Percentiles rank a stretch among this genome's conserved stretches.
Evolutionary conservation across 2,329 filamentous ascomycete genomes (phyloP).

Genomic region (Polytolypa hystricis): DNA sequence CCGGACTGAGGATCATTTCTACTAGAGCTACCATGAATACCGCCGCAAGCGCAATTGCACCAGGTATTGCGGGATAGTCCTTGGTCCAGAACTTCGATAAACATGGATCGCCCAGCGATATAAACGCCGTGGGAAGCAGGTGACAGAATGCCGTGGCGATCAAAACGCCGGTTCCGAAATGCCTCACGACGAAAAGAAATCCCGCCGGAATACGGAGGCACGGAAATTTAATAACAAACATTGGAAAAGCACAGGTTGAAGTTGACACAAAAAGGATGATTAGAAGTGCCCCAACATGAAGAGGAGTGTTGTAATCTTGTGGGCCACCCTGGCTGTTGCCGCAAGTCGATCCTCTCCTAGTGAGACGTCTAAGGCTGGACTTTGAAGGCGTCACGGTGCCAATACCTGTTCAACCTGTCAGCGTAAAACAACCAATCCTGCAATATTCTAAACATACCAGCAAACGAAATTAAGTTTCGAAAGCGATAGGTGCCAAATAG

Average conservation of each 20-base stretch:
- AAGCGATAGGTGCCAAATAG: background rate
- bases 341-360: conserved; percentile 16
- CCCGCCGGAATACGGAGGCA: conserved; percentile 47
- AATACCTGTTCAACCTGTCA: no score
- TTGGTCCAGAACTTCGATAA: conserved; percentile 36
- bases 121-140: conserved; percentile 57
- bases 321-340: conserved; percentile 16
- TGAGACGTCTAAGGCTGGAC: conserved; percentile 6
- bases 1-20: conserved; percentile 44
- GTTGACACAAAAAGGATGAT: conserved; percentile 45
- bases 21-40: conserved; percentile 40
- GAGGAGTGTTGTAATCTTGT: conserved; percentile 47
- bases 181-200: conserved; percentile 57
- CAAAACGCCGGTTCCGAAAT: conserved; percentile 75
- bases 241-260: conserved; percentile 55
- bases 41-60: conserved; percentile 35
- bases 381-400: no score
- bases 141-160: conserved; percentile 80
- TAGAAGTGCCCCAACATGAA: conserved; percentile 55
- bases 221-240: conserved; percentile 50
- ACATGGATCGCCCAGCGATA: conserved; percentile 56
- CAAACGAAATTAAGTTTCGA: background rate
- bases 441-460: conserved; percentile 2
- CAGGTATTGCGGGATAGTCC: conserved; percentile 38
- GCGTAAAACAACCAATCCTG: no score